phyloP scores from a whole-genome alignment of 805 yeast genomes.

The Ogataea angusta region DNA sequence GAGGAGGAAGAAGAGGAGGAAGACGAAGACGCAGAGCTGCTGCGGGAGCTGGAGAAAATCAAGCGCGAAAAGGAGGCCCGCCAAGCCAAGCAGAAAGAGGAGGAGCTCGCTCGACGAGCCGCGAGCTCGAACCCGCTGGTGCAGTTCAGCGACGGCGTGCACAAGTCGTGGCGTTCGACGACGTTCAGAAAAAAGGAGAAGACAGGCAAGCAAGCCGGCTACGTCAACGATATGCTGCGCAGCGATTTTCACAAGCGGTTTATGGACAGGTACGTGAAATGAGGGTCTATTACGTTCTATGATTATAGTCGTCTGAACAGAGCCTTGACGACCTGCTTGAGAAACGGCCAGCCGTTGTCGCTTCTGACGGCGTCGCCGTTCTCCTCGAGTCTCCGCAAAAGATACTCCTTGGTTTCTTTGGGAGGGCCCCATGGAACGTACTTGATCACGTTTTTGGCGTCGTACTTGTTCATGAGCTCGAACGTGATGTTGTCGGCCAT shows the following conservation, averaged over 20 bases:
- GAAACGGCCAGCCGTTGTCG: conserved; percentile 75
- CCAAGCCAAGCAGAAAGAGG: conserved; percentile 27
- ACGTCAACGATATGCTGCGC: conserved; percentile 32
- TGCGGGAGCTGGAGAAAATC: conserved; percentile 39
- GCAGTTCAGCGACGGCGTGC: conserved; percentile 8
- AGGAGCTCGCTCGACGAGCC: conserved; percentile 23
- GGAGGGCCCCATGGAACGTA: conserved; percentile 99
- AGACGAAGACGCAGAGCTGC: conserved; percentile 37
- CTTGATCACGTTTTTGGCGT: conserved; percentile 75
- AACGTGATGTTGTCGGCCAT: conserved; percentile 91
- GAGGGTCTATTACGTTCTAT: conserved; percentile 1
- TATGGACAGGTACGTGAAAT: conserved; percentile 38
- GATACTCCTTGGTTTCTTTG: conserved; percentile 84
- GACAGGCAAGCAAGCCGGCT: conserved; percentile 22
- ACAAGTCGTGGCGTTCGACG: conserved; percentile 37
- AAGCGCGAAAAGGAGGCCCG: conserved; percentile 34
- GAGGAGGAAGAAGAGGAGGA: conserved; percentile 14
- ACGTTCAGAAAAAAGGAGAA: conserved; percentile 26
- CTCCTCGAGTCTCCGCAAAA: conserved; percentile 87
- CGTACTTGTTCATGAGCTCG: conserved; percentile 62
- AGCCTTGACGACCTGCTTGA: conserved; percentile 48
- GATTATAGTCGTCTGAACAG: conserved; percentile 19
- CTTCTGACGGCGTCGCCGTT: conserved; percentile 91
- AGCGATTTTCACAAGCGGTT: conserved; percentile 42
- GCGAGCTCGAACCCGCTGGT: conserved; percentile 28